Conservation (phyloP, 306 rosid species). For the Lablab purpureus region DNA sequence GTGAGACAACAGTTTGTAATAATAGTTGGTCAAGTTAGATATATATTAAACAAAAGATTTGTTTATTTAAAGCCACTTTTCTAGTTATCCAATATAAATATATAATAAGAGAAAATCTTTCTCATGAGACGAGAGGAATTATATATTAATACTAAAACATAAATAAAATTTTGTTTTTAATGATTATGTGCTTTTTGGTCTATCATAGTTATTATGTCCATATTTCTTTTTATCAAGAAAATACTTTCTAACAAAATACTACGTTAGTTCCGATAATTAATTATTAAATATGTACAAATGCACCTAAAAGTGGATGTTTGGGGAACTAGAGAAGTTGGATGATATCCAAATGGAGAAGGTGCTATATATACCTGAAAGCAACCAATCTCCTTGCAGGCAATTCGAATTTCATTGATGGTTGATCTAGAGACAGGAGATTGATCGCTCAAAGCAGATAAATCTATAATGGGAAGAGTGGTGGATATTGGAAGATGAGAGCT, state of each 20-base stretch:
- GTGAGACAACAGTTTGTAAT: no score
- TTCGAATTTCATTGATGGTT: conserved; percentile 41
- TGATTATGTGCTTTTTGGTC: not conserved
- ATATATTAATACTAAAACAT: no score
- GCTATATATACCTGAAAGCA: conserved; percentile 57
- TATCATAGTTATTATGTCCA: not conserved
- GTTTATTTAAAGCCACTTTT: not conserved
- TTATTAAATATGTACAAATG: not conserved
- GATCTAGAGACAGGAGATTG: conserved; percentile 45
- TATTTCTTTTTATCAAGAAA: not conserved
- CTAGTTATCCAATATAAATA: not conserved
- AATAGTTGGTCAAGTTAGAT: not conserved
- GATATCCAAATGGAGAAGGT: not conserved
- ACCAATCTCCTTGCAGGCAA: conserved; percentile 53
- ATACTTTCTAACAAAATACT: not conserved
- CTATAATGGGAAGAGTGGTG: conserved; percentile 53
- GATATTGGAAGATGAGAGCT: conserved; percentile 17
- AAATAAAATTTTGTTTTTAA: no score
- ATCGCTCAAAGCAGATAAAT: conserved; percentile 48
- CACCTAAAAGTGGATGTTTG: not conserved
- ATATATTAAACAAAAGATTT: not conserved
- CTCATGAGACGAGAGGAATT: not conserved
- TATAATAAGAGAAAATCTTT: not conserved
- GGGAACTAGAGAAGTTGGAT: not conserved
- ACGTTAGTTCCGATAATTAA: not conserved